These are phyloP conservation scores for Stephania cephalantha DNA, from an alignment of 164 flowering plant species.

Conservation along the genomic window DNA sequence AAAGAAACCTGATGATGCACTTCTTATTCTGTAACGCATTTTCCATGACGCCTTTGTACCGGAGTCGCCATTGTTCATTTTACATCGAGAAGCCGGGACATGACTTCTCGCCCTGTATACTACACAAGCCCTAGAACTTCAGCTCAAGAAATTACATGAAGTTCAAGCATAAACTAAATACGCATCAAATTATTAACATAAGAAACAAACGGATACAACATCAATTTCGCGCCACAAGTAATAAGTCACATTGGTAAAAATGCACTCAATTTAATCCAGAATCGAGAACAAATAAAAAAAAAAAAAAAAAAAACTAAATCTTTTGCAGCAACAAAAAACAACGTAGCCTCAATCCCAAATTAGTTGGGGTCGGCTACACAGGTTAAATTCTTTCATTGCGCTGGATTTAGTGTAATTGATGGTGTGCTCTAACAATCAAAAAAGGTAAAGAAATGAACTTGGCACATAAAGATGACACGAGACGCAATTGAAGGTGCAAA, in stretches of 20 bases:
- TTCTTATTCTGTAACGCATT: slow-evolving; percentile 19
- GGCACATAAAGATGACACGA: background rate
- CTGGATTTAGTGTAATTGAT: background rate
- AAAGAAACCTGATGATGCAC: slow-evolving; percentile 47
- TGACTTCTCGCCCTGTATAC: slow-evolving; percentile 19
- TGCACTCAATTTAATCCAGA: background rate
- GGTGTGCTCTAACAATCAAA: background rate
- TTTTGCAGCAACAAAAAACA: background rate
- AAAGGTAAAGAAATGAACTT: background rate
- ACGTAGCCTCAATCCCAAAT: too few relatives aligned
- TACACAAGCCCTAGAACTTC: slow-evolving; percentile 17
- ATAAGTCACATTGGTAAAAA: background rate
- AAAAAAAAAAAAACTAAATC: background rate
- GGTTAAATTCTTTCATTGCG: background rate
- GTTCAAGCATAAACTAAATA: background rate
- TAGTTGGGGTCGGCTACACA: background rate
- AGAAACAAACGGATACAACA: background rate
- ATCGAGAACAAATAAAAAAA: background rate
- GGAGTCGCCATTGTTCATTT: background rate
- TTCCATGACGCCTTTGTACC: slow-evolving; percentile 12
- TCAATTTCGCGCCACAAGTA: background rate
- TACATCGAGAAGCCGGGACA: slow-evolving; percentile 13
- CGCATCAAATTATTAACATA: too few relatives aligned
- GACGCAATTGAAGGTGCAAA: background rate
- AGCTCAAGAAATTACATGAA: background rate